Conservation (phyloP, 176 grass and related monocot genomes). For the Stipa capillata region DNA sequence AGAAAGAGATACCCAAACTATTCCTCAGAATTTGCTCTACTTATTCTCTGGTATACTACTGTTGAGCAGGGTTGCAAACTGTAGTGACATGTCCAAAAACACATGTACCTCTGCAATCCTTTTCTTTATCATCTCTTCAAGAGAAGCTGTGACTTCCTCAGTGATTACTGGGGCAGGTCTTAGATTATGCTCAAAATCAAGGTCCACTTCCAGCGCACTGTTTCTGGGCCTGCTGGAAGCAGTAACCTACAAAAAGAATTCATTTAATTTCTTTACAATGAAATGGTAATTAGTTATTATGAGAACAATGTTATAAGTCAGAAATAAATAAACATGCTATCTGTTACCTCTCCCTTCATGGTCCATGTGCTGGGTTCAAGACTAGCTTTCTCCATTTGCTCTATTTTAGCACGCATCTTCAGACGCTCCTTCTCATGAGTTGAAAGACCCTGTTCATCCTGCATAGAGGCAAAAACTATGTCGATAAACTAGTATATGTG, state of each 20-base stretch:
- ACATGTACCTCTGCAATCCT: constrained; percentile 74
- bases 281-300: not conserved
- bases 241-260: constrained; percentile 51
- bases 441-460: constrained; percentile 56
- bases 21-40: too few relatives aligned
- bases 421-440: constrained; percentile 73
- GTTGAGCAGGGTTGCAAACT: not conserved
- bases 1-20: not conserved
- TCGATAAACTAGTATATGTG: constrained; percentile 7
- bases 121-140: constrained; percentile 96
- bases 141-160: constrained; percentile 84
- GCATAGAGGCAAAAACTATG: constrained; percentile 1
- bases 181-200: constrained; percentile 96
- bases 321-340: not conserved
- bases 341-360: constrained; percentile 80
- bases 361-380: constrained; percentile 77
- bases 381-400: constrained; percentile 88
- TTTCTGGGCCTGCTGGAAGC: constrained; percentile 79
- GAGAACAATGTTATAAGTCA: not conserved
- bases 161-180: constrained; percentile 88
- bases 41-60: not conserved
- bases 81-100: not conserved
- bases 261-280: not conserved
- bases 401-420: constrained; percentile 66
- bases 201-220: constrained; percentile 93